Evolutionary conservation across 306 rosid species (phyloP).

Genomic region (Cicer judaicum): DNA sequence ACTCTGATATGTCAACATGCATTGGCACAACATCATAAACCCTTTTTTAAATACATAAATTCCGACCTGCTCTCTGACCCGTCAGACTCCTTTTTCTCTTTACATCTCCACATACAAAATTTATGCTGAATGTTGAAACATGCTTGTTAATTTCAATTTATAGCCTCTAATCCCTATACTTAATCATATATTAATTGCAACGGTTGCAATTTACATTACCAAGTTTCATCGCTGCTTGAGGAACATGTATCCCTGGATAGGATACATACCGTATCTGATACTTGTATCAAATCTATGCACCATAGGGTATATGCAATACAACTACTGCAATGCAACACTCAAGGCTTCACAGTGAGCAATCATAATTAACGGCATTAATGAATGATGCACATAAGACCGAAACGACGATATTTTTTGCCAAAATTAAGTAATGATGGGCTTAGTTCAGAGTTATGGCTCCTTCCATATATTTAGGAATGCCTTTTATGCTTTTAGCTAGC

Average conservation of each 20-base stretch:
- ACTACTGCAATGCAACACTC: not conserved
- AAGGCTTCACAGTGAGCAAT: not conserved
- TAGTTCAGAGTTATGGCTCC: not conserved
- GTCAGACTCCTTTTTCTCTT: not conserved
- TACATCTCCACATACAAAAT: not conserved
- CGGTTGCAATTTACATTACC: not conserved
- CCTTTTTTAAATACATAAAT: not conserved
- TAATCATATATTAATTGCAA: not conserved
- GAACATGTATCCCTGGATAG: not conserved
- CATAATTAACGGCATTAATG: not conserved
- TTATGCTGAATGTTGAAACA: slow-evolving; percentile 1
- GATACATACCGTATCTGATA: not conserved
- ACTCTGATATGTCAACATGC: not conserved
- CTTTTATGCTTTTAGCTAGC: not conserved
- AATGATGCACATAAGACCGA: not conserved
- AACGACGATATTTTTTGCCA: not conserved
- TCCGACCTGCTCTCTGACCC: not conserved
- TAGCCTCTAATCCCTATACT: not conserved
- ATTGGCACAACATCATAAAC: not conserved
- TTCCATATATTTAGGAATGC: not conserved
- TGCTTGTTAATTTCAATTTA: not conserved
- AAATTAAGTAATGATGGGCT: not conserved
- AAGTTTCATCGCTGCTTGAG: not conserved
- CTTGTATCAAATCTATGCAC: not conserved
- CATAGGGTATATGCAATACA: not conserved